Percentiles rank a stretch among this genome's conserved stretches.
Conservation (phyloP, 129 eudicot genomes). For the Saposhnikovia divaricata region DNA sequence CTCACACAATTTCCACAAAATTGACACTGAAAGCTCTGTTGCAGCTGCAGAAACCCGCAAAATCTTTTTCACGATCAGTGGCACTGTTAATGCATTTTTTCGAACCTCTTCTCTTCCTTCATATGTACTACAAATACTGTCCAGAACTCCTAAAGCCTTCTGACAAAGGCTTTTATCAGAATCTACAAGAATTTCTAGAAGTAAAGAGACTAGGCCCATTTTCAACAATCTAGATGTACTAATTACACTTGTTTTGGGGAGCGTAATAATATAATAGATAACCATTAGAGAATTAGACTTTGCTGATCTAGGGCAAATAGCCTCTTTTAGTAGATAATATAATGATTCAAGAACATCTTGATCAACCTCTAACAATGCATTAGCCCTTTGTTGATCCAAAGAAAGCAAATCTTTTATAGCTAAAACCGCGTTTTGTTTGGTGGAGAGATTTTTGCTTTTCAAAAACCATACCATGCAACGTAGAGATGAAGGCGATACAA, state of each 20-base stretch:
- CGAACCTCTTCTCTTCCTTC: slow-evolving; percentile 37
- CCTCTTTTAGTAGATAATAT: slow-evolving; percentile 36
- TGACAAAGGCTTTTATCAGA: slow-evolving; percentile 55
- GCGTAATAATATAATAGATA: slow-evolving; percentile 43
- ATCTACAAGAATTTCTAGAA: slow-evolving; percentile 46
- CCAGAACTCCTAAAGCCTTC: slow-evolving; percentile 57
- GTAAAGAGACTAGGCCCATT: slow-evolving; percentile 32
- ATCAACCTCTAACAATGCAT: slow-evolving; percentile 18
- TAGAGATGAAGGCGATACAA: slow-evolving; percentile 53
- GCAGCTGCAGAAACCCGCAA: slow-evolving; percentile 60
- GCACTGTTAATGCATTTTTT: slow-evolving; percentile 48
- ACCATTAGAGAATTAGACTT: slow-evolving; percentile 39
- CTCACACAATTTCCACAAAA: slow-evolving; percentile 53
- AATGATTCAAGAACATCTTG: slow-evolving; percentile 34
- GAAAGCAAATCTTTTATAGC: slow-evolving; percentile 52
- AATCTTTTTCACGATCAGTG: slow-evolving; percentile 65
- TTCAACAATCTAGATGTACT: slow-evolving; percentile 33
- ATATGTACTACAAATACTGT: slow-evolving; percentile 23
- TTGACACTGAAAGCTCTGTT: slow-evolving; percentile 49
- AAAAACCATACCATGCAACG: slow-evolving; percentile 56
- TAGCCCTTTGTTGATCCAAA: slow-evolving; percentile 22
- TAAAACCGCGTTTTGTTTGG: slow-evolving; percentile 34
- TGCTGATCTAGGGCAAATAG: slow-evolving; percentile 31
- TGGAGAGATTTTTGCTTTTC: slow-evolving; percentile 38
- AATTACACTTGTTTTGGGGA: slow-evolving; percentile 6